These are phyloP conservation scores for Dysphania ambrosioides DNA, from an alignment of 148 eudicot genomes.

Conservation along the genomic window DNA sequence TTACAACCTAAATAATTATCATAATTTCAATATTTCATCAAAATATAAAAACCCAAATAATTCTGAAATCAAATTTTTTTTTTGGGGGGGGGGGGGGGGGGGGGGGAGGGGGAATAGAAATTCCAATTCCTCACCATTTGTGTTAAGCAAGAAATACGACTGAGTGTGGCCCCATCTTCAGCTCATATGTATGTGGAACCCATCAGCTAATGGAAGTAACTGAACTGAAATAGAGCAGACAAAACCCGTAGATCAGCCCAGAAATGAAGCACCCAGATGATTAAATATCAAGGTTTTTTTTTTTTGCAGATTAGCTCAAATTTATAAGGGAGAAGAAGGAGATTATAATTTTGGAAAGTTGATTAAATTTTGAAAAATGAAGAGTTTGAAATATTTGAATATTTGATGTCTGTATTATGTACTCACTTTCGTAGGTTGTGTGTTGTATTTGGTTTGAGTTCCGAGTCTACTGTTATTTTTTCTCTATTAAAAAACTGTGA, in stretches of 20 bases:
- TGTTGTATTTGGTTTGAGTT: too few relatives aligned
- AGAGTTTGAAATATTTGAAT: too few relatives aligned
- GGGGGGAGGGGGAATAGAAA: neutral
- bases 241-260: conserved; percentile 29
- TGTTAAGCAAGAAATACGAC: neutral
- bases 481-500: conserved; percentile 11
- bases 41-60: too few relatives aligned
- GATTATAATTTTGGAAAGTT: neutral
- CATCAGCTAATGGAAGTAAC: conserved; percentile 21
- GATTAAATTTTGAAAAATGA: neutral
- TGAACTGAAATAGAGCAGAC: conserved; percentile 8
- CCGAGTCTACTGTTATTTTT: too few relatives aligned
- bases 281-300: conserved; percentile 9
- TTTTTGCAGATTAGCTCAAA: neutral
- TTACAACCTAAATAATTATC: neutral
- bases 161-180: conserved; percentile 10
- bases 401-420: too few relatives aligned
- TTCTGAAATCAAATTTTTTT: too few relatives aligned
- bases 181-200: conserved; percentile 25
- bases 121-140: conserved; percentile 41
- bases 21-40: too few relatives aligned
- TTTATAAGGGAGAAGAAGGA: neutral
- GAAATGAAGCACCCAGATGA: conserved; percentile 10
- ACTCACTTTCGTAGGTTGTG: neutral
- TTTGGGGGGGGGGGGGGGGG: too few relatives aligned